A percentile compares a stretch with the other conserved stretches of the same genome.
These are phyloP conservation scores for Mycena metata DNA, from an alignment of 768 basidiomycete genomes.

Conservation along the genomic window DNA sequence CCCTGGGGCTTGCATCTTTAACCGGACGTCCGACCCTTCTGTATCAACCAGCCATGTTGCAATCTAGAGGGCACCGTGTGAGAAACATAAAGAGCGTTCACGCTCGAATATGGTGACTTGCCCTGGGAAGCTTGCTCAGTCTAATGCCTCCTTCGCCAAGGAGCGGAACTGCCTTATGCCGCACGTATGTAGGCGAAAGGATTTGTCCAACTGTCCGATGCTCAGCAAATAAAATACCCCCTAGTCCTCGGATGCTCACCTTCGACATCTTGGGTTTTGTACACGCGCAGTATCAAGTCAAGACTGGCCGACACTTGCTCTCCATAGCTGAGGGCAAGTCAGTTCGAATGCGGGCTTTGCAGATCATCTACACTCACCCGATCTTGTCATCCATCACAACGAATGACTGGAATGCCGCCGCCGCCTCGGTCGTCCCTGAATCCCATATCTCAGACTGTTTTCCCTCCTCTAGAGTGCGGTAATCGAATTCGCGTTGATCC, in stretches of 20 bases:
- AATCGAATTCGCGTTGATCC: too few relatives aligned
- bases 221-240: background rate
- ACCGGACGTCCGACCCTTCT: background rate
- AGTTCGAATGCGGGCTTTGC: background rate
- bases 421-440: background rate
- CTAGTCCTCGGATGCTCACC: constrained; percentile 1
- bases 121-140: constrained; percentile 7
- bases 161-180: background rate
- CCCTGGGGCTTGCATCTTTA: background rate
- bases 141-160: background rate
- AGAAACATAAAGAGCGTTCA: background rate
- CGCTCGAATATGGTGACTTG: too few relatives aligned
- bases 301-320: constrained; percentile 7
- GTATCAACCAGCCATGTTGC: background rate
- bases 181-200: background rate
- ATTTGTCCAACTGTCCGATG: background rate
- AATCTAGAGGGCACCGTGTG: background rate
- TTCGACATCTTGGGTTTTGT: constrained; percentile 8
- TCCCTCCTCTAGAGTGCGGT: background rate
- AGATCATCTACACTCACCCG: background rate
- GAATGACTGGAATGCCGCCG: constrained; percentile 14
- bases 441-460: background rate
- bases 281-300: constrained; percentile 10
- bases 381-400: background rate
- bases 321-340: background rate